phyloP scores from a whole-genome alignment of 2,329 filamentous ascomycete species.

The Shiraia bambusicola region DNA sequence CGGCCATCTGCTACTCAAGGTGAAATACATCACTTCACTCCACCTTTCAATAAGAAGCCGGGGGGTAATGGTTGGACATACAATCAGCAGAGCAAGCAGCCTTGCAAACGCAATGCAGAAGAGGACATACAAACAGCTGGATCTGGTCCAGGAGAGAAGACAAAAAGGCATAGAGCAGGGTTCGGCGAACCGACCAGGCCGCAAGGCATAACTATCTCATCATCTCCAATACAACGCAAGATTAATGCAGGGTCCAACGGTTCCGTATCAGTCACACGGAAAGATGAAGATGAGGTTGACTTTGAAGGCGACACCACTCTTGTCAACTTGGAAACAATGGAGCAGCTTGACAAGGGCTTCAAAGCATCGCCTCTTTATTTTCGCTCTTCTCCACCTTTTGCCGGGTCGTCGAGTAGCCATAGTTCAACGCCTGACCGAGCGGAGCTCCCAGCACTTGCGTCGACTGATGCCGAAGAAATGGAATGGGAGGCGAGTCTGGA shows the following conservation, averaged over 20 bases:
- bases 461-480: slow-evolving; percentile 31
- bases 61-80: too few species aligned
- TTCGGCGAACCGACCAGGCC: too few species aligned
- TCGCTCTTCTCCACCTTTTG: slow-evolving; percentile 25
- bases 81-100: background rate
- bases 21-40: too few species aligned
- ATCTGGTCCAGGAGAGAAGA: too few species aligned
- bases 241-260: too few species aligned
- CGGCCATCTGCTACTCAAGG: too few species aligned
- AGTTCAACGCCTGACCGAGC: slow-evolving; percentile 30
- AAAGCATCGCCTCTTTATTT: slow-evolving; percentile 14
- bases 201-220: too few species aligned
- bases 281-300: slow-evolving; percentile 2
- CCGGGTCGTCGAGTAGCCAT: slow-evolving; percentile 25
- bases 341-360: background rate
- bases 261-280: background rate
- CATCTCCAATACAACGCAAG: too few species aligned
- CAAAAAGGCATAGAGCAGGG: too few species aligned
- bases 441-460: slow-evolving; percentile 18
- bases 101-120: background rate
- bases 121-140: too few species aligned
- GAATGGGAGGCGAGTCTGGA: slow-evolving; percentile 44
- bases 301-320: slow-evolving; percentile 15
- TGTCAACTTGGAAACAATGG: slow-evolving; percentile 3
- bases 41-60: too few species aligned